Evolutionary conservation across 176 grass and related monocot species (phyloP), one percentile per base, ranked within the genome.

Genomic region (Musa beccarii): DNA sequence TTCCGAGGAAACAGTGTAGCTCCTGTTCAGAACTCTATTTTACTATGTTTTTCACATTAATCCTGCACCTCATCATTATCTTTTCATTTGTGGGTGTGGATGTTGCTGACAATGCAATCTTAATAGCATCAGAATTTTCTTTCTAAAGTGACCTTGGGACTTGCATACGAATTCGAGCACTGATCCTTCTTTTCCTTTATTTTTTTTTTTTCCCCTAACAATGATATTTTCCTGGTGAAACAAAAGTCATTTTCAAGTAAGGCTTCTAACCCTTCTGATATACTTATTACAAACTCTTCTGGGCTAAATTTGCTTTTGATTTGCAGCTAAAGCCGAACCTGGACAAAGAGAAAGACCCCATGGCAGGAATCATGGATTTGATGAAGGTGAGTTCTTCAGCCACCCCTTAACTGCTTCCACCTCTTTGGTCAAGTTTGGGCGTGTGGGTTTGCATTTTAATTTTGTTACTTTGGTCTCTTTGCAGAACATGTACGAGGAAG

Each of bases 311-410:
- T 9, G 0, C 51, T 10, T 67, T 67, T 26, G 26, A 54, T 53
- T 74, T 84, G 71, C 79, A 97, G 90, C 74, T 93, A 52, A 97
- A 97, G 72, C 88, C 88, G 89, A 89, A 81, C 77, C 59, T 83
- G 54, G 87, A 53, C 56, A 91, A 92, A 75, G 86, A 90, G 19
- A 90, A 90, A 78, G 87, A 97, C 61, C 93, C 93, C 4, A 97
- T 97, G 93, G 85, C 93, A 14, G 93, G 93, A 78, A 89, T 93
- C 21, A 93, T 97, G 90, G 82, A 97, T 83, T 85, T 97, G 52
- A 93, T 97, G 90, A 97, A 97, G 90, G 93, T 90, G 84, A 75
- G 23, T 26, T 6, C 34, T 52, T 14, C 2, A 10, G 5, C 20
- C 15, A 4, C 0, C 25, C 25, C 26, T 1, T 34, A 19, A 11